These are phyloP conservation scores for Combretum micranthum DNA, from an alignment of 345 rosid species.

Conservation along the genomic window DNA sequence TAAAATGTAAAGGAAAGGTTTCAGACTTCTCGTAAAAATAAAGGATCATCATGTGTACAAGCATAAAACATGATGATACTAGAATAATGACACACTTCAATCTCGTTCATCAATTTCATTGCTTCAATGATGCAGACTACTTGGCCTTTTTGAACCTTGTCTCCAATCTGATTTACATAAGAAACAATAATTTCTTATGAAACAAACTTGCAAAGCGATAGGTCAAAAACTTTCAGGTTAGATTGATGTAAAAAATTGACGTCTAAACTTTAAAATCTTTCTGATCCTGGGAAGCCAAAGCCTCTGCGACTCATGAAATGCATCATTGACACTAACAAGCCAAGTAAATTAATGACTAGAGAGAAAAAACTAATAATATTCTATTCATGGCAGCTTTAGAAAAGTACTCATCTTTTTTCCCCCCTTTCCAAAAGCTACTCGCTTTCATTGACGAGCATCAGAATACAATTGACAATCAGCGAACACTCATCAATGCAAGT, in stretches of 20 bases:
- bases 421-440: too few species aligned
- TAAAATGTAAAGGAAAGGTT: too few species aligned
- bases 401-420: too few species aligned
- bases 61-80: not conserved
- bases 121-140: conserved; percentile 14
- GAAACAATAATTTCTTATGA: too few species aligned
- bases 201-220: too few species aligned
- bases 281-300: not conserved
- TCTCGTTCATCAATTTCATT: conserved; percentile 15
- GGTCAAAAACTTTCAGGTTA: too few species aligned
- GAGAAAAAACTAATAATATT: too few species aligned
- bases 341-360: too few species aligned
- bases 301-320: not conserved
- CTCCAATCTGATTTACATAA: conserved; percentile 8
- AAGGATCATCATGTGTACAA: not conserved
- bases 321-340: too few species aligned
- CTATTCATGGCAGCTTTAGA: too few species aligned
- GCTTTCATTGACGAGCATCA: too few species aligned
- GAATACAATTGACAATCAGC: not conserved
- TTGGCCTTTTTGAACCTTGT: conserved; percentile 14
- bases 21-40: not conserved
- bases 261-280: not conserved
- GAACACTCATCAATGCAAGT: not conserved
- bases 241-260: too few species aligned
- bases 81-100: not conserved